Base-by-base conservation (phyloP, 495 filamentous ascomycete genomes). In the Penicillium alfredii region DNA sequence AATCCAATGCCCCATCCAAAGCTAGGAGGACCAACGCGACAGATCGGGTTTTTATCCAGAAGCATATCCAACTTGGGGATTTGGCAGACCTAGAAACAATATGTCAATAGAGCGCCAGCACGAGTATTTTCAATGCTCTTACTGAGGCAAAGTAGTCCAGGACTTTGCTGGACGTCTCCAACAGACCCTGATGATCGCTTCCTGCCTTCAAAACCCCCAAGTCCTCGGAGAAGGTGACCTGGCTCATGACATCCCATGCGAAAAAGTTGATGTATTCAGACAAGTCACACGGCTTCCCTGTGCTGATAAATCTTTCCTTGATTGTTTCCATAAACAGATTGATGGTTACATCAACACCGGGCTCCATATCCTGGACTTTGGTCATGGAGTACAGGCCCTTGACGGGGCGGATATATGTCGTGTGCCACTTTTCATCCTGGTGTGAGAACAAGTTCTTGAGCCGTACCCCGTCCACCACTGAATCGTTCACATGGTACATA, bases 111-210 rank as follows among this genome's bases (percentile, higher is more conserved):
- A 19, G 19, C 14, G 1, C 9, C n/a, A 16, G 6, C 12, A 32
- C 13, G n/a, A n/a, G n/a, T n/a, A n/a, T n/a, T n/a, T n/a, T n/a
- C n/a, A n/a, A n/a, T n/a, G 22, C 1, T 28, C 37, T n/a, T 45
- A 63, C 60, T 4, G 49, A 36, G 14, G 55, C 53, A 33, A 64
- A 64, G 30, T 64, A 64, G 31, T 56, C 48, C n/a, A 64, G 38
- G 6, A 40, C 47, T 6, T 49, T 41, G 24, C 38, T 45, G 1
- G 58, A 55, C 31, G 35, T 45, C 16, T 44, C 27, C 0, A 60
- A 34, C 35, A 53, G 42, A 15, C 48, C 44, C 31, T 44, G 35
- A 26, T 42, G 33, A 36, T 58, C 35, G 11, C 34, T 36, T 6
- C 47, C 43, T 11, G 36, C 44, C 39, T 60, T 28, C 35, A 47